Percentiles rank a stretch among this genome's conserved stretches.
Evolutionary conservation across 2,329 filamentous ascomycete species (phyloP).

Genomic region (Phyllosticta ampelicida): DNA sequence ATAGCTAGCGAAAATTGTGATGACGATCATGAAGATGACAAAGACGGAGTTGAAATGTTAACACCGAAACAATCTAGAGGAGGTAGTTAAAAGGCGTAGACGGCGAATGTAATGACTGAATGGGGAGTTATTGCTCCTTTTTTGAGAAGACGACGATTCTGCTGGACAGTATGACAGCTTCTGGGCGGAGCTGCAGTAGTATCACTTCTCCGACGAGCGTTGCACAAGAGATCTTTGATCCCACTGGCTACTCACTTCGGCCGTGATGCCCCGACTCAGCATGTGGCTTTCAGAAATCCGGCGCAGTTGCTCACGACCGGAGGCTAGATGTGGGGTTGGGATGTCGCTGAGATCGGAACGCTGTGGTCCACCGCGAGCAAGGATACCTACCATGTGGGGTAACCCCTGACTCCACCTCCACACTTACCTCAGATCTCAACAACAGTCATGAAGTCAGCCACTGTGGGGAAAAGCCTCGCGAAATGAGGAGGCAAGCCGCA

Average conservation of each 20-base stretch:
- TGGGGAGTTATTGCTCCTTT: too few relatives aligned
- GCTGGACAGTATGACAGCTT: not conserved
- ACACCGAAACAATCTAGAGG: not conserved
- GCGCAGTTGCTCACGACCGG: not conserved
- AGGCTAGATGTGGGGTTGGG: not conserved
- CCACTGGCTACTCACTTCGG: not conserved
- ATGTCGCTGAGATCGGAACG: not conserved
- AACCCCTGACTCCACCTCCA: not conserved
- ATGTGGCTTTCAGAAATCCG: not conserved
- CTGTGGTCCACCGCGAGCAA: not conserved
- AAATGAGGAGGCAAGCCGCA: not conserved
- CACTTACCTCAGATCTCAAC: not conserved
- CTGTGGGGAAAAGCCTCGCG: not conserved
- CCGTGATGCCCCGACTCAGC: not conserved
- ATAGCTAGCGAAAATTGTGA: constrained; percentile 10
- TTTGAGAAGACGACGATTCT: not conserved
- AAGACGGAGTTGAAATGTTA: not conserved
- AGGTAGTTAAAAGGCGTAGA: not conserved
- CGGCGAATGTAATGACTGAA: not conserved
- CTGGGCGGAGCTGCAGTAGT: not conserved
- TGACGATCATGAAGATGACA: not conserved
- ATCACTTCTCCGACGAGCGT: not conserved
- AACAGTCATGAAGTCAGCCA: not conserved
- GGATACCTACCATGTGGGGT: not conserved
- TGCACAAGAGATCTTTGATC: not conserved